Base-by-base conservation (phyloP, 2,329 filamentous ascomycete species). In the Epichloe brachyelytri region DNA sequence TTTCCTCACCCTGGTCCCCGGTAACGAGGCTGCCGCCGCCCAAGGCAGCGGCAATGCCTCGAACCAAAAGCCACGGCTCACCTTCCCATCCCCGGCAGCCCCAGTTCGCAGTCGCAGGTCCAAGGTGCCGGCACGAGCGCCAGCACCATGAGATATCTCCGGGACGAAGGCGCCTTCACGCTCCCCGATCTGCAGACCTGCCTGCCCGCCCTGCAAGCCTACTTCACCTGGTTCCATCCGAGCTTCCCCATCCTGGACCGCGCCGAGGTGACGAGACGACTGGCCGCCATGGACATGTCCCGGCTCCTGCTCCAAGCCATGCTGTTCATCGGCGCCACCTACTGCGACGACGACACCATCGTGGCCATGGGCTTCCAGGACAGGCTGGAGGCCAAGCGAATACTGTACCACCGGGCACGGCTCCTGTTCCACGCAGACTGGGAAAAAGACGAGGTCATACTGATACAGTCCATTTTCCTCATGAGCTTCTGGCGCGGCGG, bases 151-250 rank as follows among this genome's bases (percentile, higher is more conserved):
- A 70, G 72, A 14, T 76, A 73, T 53, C 70, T 77, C 3, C 69
- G 69, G 12, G 70, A 72, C 36, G 68, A 73, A 43, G 63, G 63
- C 6, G 64, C 62, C 12, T 70, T 78, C 41, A 67, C 68, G 0
- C 70, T 76, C 22, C 75, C 76, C 0, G 65, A 70, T 2, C 55
- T 63, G 14, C 58, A 66, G 2, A 65, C 71, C 17, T 70, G 71
- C 41, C 62, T 72, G 4, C 65, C 65, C 1, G 63, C 76, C 0
- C 57, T 79, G 0, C 63, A 69, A 17, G 75, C 75, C 0, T 80
- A 78, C 61, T 79, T 80, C 50, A 63, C 67, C 20, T 77, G 75
- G 70, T 79, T 78, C 49, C 77, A 80, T 54, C 75, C 77, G 0
- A 74, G 73, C 50, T 80, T 78, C 46, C 75, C 77, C 0, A 68